phyloP scores from a whole-genome alignment of 331 rosid genomes.

The Quercus tomentella region DNA sequence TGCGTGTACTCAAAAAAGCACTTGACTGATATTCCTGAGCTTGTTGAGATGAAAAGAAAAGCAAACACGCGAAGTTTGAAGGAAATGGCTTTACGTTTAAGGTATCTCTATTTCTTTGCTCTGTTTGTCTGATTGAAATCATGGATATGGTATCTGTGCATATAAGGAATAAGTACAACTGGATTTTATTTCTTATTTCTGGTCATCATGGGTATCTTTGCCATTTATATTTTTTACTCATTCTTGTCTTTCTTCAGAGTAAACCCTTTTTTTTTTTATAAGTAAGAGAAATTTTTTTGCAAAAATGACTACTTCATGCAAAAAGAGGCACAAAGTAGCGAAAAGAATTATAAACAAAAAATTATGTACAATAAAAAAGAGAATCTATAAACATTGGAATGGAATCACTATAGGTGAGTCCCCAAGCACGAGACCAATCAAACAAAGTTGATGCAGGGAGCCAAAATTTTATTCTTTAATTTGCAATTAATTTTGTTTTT shows the following conservation, averaged over 20 bases:
- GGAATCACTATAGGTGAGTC: too few species aligned
- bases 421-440: too few species aligned
- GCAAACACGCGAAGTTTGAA: conserved; percentile 86
- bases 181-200: neutral
- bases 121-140: neutral
- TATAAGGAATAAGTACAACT: neutral
- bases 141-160: neutral
- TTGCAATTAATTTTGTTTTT: too few species aligned
- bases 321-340: too few species aligned
- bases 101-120: conserved; percentile 43
- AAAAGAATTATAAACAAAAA: too few species aligned
- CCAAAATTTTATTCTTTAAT: too few species aligned
- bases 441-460: too few species aligned
- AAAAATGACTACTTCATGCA: too few species aligned
- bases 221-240: neutral
- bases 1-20: conserved; percentile 98
- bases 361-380: too few species aligned
- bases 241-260: neutral
- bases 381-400: too few species aligned
- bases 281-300: too few species aligned
- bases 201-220: neutral
- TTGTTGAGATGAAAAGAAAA: conserved; percentile 77
- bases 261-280: too few species aligned
- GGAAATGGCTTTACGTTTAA: conserved; percentile 89
- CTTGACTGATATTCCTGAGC: conserved; percentile 84